These are phyloP conservation scores for Crithidia acanthocephali DNA, from an alignment of 208 protist genomes.

Conservation along the genomic window DNA sequence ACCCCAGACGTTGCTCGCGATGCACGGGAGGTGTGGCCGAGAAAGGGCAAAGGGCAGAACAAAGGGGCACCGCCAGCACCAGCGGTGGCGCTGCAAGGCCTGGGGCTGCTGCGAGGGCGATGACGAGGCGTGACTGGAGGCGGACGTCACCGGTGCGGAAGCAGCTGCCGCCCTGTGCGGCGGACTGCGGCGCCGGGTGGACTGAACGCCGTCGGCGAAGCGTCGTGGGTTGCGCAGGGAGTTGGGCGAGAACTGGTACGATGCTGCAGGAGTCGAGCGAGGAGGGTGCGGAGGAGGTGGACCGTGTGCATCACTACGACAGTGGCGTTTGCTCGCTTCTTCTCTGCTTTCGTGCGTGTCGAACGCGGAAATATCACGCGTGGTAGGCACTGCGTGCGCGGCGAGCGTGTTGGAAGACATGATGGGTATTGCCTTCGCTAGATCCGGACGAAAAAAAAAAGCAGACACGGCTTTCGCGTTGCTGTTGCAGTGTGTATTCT, in stretches of 20 bases:
- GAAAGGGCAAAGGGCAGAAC: neutral
- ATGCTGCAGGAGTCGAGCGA: neutral
- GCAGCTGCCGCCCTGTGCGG: no score
- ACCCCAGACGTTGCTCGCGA: no score
- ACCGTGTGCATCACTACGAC: no score
- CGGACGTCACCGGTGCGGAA: no score
- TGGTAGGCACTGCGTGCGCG: no score
- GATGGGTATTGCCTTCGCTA: no score
- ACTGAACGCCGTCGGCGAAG: neutral
- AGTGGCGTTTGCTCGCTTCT: neutral
- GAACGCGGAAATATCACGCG: no score
- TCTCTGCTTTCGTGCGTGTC: no score
- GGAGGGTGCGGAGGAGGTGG: neutral
- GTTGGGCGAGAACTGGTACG: neutral
- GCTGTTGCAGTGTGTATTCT: no score
- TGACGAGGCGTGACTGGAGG: neutral
- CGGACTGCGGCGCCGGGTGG: neutral
- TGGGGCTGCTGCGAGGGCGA: no score
- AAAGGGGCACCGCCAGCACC: conserved; percentile 9
- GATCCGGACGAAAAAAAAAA: neutral
- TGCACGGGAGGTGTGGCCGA: neutral
- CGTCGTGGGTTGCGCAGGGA: conserved; percentile 6
- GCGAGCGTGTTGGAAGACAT: neutral
- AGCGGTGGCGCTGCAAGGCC: neutral
- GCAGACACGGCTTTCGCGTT: no score